A percentile compares a stretch with the other conserved stretches of the same genome.
Conservation (phyloP, 2,329 filamentous ascomycete genomes). For the Daldinia eschscholtzii region DNA sequence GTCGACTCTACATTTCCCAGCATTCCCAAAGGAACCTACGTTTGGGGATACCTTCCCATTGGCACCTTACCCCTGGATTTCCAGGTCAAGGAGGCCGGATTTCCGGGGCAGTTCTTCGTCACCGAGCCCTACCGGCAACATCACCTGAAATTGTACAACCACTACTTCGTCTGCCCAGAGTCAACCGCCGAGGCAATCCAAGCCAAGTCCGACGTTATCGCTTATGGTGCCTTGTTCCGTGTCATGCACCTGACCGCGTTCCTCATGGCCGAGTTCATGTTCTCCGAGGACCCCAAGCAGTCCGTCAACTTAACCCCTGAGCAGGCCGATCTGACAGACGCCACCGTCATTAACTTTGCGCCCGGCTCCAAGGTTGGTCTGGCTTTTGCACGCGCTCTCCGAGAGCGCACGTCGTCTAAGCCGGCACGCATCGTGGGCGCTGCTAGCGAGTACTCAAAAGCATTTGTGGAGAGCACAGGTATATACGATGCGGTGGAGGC, state of each 20-base stretch:
- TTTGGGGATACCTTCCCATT: slow-evolving; percentile 62
- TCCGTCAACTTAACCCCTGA: slow-evolving; percentile 42
- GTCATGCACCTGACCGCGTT: slow-evolving; percentile 51
- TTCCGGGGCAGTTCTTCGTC: slow-evolving; percentile 54
- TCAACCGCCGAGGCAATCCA: slow-evolving; percentile 29
- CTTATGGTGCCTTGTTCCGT: slow-evolving; percentile 46
- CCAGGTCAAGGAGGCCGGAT: slow-evolving; percentile 48
- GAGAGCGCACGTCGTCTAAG: slow-evolving; percentile 14
- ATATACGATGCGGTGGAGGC: slow-evolving; percentile 45
- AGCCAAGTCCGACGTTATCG: slow-evolving; percentile 39
- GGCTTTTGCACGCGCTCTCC: slow-evolving; percentile 43
- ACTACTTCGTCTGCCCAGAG: slow-evolving; percentile 50
- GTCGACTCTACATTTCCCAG: slow-evolving; percentile 56
- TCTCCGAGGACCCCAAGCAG: slow-evolving; percentile 46
- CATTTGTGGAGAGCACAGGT: slow-evolving; percentile 47
- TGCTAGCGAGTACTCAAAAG: slow-evolving; percentile 44
- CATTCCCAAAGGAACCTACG: slow-evolving; percentile 52
- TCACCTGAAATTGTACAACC: slow-evolving; percentile 61
- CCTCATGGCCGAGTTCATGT: slow-evolving; percentile 52
- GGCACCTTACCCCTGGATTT: slow-evolving; percentile 56
- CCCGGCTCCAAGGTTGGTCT: slow-evolving; percentile 50
- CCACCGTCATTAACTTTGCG: slow-evolving; percentile 53
- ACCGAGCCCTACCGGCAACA: slow-evolving; percentile 53
- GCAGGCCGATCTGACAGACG: slow-evolving; percentile 52
- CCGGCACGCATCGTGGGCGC: slow-evolving; percentile 46